These are phyloP conservation scores for Neonectria punicea DNA, from an alignment of 2,329 filamentous ascomycete genomes.

Conservation along the genomic window DNA sequence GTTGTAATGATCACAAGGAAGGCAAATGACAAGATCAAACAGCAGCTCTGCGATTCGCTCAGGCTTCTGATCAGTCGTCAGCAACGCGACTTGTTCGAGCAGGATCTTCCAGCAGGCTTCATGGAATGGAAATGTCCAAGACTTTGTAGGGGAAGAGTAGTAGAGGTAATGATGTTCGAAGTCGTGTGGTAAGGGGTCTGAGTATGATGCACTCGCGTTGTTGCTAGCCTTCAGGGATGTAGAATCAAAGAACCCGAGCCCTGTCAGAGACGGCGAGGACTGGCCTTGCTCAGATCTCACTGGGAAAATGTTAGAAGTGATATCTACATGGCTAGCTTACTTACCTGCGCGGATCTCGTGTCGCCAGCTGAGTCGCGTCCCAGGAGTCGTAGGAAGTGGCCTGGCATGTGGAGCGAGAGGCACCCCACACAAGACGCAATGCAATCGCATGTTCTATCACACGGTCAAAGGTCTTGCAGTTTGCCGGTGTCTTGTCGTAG, in stretches of 20 bases:
- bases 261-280: not conserved
- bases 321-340: not conserved
- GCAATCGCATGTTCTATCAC: not conserved
- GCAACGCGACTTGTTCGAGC: not conserved
- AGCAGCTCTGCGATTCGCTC: not conserved
- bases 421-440: conserved; percentile 12
- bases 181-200: not conserved
- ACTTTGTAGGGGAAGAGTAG: rapidly evolving
- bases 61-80: not conserved
- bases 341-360: conserved; percentile 9
- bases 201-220: not conserved
- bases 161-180: not conserved
- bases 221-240: not conserved
- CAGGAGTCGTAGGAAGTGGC: not conserved
- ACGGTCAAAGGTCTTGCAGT: not conserved
- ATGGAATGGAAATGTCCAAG: conserved; percentile 14
- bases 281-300: not conserved
- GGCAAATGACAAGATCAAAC: conserved; percentile 4
- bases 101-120: conserved; percentile 17
- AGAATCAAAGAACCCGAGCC: not conserved
- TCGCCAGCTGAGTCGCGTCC: conserved; percentile 2
- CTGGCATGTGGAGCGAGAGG: not conserved
- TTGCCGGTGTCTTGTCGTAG: not conserved
- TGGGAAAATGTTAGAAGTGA: not conserved
- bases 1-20: conserved; percentile 1